phyloP scores from a whole-genome alignment of 192 early-diverging fungal species.

The Entophlyctis luteolus region DNA sequence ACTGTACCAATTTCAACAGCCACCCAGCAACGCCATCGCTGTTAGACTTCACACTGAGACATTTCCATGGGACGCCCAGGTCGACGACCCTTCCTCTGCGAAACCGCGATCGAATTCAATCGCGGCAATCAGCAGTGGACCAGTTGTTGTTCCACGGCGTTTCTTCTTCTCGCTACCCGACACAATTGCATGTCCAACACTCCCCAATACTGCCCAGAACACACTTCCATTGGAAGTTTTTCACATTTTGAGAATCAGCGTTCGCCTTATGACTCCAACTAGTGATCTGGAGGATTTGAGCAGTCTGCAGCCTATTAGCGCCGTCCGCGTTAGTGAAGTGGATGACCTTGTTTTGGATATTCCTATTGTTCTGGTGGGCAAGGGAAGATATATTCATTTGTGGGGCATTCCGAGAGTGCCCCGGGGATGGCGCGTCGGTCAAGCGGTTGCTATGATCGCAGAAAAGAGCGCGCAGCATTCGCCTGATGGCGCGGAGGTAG shows the following conservation, averaged over 20 bases:
- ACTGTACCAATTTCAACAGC: not conserved
- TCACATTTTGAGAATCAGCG: slow-evolving; percentile 12
- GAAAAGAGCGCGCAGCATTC: not conserved
- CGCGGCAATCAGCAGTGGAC: not conserved
- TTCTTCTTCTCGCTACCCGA: slow-evolving; percentile 12
- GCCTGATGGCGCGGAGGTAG: not conserved
- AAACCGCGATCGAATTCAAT: not conserved
- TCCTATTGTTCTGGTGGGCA: slow-evolving; percentile 11
- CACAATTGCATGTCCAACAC: not conserved
- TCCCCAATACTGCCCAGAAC: slow-evolving; percentile 19
- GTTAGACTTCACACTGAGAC: slow-evolving; percentile 15
- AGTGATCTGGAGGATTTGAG: not conserved
- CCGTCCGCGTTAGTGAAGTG: not conserved
- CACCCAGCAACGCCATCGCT: slow-evolving; percentile 18
- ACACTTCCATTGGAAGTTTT: slow-evolving; percentile 5
- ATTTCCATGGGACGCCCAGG: not conserved
- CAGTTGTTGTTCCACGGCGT: not conserved
- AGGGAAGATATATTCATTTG: slow-evolving; percentile 8
- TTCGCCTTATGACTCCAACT: not conserved
- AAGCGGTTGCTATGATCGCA: not conserved
- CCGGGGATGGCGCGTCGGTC: slow-evolving; percentile 18
- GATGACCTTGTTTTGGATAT: slow-evolving; percentile 14
- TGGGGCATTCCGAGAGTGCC: slow-evolving; percentile 18
- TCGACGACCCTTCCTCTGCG: not conserved
- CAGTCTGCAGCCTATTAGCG: not conserved